Evolutionary conservation across 1,284 basidiomycete species (phyloP).

Genomic region (Caloboletus firmus): DNA sequence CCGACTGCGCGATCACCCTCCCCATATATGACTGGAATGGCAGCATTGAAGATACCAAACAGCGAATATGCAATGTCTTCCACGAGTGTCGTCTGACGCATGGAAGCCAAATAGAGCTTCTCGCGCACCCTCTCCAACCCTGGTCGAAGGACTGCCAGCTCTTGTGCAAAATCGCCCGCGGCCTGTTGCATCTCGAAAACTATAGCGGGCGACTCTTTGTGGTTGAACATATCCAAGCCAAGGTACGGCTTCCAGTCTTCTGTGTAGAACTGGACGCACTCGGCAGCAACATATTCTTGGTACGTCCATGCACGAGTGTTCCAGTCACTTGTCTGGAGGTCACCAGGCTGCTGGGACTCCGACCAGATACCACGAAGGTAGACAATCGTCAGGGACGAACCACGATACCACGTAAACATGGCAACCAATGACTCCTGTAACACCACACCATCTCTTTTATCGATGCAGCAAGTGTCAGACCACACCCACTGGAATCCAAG

Average conservation of each 20-base stretch:
- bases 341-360: neutral
- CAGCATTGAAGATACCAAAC: conserved; percentile 15
- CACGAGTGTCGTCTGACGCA: conserved; percentile 4
- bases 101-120: conserved; percentile 17
- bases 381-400: neutral
- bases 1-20: conserved; percentile 12
- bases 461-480: conserved; percentile 1
- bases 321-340: neutral
- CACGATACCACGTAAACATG: neutral
- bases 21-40: conserved; percentile 10
- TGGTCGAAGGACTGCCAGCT: conserved; percentile 3
- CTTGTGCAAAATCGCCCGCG: neutral
- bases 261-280: conserved; percentile 9
- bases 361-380: neutral
- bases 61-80: conserved; percentile 21
- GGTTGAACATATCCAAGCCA: conserved; percentile 6
- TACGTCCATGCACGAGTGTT: neutral
- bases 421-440: neutral
- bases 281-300: conserved; percentile 12
- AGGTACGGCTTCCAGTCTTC: conserved; percentile 20
- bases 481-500: neutral
- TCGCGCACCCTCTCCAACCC: conserved; percentile 6
- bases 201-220: conserved; percentile 6
- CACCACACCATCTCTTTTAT: neutral
- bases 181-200: conserved; percentile 6